phyloP scores from a whole-genome alignment of 2,329 filamentous ascomycete genomes.

The Arthrobotrys megalospora region DNA sequence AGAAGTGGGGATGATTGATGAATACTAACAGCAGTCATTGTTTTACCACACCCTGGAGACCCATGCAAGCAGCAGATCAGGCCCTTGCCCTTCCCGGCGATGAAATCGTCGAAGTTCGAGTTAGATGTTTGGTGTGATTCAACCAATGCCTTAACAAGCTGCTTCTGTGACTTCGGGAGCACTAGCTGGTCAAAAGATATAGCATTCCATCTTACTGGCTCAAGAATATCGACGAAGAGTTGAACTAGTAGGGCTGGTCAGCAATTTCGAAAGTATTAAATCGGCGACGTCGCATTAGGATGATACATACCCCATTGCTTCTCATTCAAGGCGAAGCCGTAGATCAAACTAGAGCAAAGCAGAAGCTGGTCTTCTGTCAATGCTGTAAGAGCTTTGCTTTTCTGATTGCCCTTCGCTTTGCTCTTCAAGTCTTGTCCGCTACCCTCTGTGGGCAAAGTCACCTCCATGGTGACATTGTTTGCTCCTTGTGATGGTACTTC shows the following conservation, averaged over 20 bases:
- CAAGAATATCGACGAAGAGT: constrained; percentile 83
- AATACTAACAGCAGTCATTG: constrained; percentile 70
- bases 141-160: constrained; percentile 69
- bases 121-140: constrained; percentile 69
- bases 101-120: constrained; percentile 71
- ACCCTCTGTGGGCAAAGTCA: constrained; percentile 63
- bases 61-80: constrained; percentile 69
- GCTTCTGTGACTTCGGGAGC: constrained; percentile 65
- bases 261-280: not conserved
- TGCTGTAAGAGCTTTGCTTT: constrained; percentile 44
- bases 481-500: constrained; percentile 40
- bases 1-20: not conserved
- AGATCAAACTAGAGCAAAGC: constrained; percentile 84
- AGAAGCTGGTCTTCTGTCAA: constrained; percentile 83
- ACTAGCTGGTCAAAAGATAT: constrained; percentile 66
- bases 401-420: constrained; percentile 18
- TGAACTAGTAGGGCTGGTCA: constrained; percentile 73
- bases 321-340: constrained; percentile 89
- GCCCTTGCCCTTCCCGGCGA: constrained; percentile 70
- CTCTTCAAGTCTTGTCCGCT: constrained; percentile 60
- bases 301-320: constrained; percentile 79
- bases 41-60: constrained; percentile 73
- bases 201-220: constrained; percentile 76
- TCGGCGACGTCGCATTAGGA: not conserved
- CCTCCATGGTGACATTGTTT: constrained; percentile 59